Evolutionary conservation across 2,329 filamentous ascomycete genomes (phyloP), one percentile per base, ranked within the genome.

Genomic region (Arthrinium puccinioides): DNA sequence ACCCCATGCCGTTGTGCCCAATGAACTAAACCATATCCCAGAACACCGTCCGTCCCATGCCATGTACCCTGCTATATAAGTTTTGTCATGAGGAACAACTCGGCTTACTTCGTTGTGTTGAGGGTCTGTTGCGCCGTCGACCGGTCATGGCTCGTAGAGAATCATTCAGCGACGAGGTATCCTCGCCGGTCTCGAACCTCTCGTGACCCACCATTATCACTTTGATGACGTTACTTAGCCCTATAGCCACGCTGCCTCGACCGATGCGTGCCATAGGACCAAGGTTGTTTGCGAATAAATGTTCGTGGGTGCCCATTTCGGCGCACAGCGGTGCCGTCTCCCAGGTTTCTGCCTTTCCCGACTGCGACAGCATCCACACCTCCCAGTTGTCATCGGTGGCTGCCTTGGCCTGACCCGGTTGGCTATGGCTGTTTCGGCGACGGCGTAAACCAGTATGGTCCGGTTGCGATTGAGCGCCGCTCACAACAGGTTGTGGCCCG

Each of bases 181-280:
- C 51, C 36, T 50, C 50, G 19, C 56, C 55, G 13, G 51, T 61
- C 29, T 80, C 76, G 48, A 82, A 84, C 21, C 74, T 66, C 51
- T 84, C 81, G 44, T 76, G 71, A 6, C 81, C 82, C 6, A 82
- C 64, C 2, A 74, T 76, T 39, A 88, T 70, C 35, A 88, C 63
- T 59, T 87, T 88, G 50, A 88, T 69, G 2, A 76, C 68, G 46
- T 87, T 84, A 10, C 84, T 85, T 41, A 88, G 77, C 0, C 74
- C 82, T 21, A 89, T 72, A 0, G 77, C 84, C 4, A 86, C 69
- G 35, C 79, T 82, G 31, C 71, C 68, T 32, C 73, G 70, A 10
- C 84, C 84, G 2, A 87, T 61, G 36, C 66, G 65, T 2, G 69
- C 66, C 39, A 83, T 74, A 1, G 84, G 84, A 0, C 84, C 85